A percentile compares a stretch with the other conserved stretches of the same genome.
Evolutionary conservation across 1,139 yeast species (phyloP).

Genomic region (Diutina ranongensis): DNA sequence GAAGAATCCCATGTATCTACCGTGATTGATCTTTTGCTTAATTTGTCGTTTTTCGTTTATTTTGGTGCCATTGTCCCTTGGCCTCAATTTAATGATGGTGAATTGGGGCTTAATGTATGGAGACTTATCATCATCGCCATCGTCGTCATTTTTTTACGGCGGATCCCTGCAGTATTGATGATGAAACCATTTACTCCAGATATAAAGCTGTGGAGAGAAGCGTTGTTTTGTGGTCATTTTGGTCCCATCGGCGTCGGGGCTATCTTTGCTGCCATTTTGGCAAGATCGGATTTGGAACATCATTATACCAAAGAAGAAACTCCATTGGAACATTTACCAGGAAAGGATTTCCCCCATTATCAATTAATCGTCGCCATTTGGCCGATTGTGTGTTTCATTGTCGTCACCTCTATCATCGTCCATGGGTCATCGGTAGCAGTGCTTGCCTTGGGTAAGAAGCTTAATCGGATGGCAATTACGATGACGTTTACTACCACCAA

Average conservation of each 20-base stretch:
- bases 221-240: slow-evolving; percentile 90
- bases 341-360: slow-evolving; percentile 43
- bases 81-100: slow-evolving; percentile 62
- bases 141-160: slow-evolving; percentile 70
- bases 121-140: slow-evolving; percentile 70
- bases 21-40: slow-evolving; percentile 74
- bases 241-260: slow-evolving; percentile 99
- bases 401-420: slow-evolving; percentile 77
- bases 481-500: slow-evolving; percentile 73
- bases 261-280: slow-evolving; percentile 76
- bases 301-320: slow-evolving; percentile 45
- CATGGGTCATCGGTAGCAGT: slow-evolving; percentile 98
- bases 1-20: slow-evolving; percentile 91
- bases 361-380: slow-evolving; percentile 67
- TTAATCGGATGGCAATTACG: slow-evolving; percentile 87
- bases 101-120: slow-evolving; percentile 73
- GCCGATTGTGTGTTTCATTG: slow-evolving; percentile 84
- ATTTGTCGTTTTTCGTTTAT: slow-evolving; percentile 83
- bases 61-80: slow-evolving; percentile 95
- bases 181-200: slow-evolving; percentile 84
- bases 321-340: slow-evolving; percentile 46
- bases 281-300: slow-evolving; percentile 66
- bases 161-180: slow-evolving; percentile 78
- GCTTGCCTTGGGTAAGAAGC: slow-evolving; percentile 73
- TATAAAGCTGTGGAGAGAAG: slow-evolving; percentile 90